Percentiles rank a stretch among this genome's conserved stretches.
phyloP scores from a whole-genome alignment of 2,329 filamentous ascomycete genomes.

The Sarocladium brachiariae region DNA sequence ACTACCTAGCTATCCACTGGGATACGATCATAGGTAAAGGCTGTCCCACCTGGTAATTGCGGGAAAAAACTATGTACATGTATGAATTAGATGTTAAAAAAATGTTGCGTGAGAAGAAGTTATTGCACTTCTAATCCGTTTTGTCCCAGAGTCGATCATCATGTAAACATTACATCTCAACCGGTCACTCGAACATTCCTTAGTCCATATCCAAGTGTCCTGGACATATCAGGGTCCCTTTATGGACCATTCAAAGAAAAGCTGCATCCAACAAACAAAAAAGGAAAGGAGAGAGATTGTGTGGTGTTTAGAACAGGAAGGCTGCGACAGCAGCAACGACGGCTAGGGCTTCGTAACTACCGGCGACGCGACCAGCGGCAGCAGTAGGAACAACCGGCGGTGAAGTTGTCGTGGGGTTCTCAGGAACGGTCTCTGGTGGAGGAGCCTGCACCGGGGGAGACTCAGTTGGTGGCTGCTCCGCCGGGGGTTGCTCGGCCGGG shows the following conservation, averaged over 20 bases:
- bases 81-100: slow-evolving; percentile 7
- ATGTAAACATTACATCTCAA: slow-evolving; percentile 4
- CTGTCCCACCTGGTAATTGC: no score
- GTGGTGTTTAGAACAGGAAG: slow-evolving; percentile 25
- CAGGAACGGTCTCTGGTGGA: slow-evolving; percentile 4
- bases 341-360: slow-evolving; percentile 22
- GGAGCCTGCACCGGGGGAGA: not conserved
- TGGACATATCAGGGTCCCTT: no score
- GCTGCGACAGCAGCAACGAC: slow-evolving; percentile 25
- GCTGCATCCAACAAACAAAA: not conserved
- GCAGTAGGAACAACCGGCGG: slow-evolving; percentile 20
- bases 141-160: not conserved
- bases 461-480: not conserved
- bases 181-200: not conserved
- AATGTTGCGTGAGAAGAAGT: not conserved
- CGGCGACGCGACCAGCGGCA: slow-evolving; percentile 24
- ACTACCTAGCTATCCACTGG: not conserved
- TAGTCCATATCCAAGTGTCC: no score
- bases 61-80: slow-evolving; percentile 4
- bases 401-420: slow-evolving; percentile 13
- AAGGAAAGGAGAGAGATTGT: slow-evolving; percentile 2
- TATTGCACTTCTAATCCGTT: not conserved
- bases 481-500: not conserved
- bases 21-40: no score
- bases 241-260: not conserved